Base-by-base conservation (phyloP, 495 filamentous ascomycete genomes). In the Aspergillus conjunctus region DNA sequence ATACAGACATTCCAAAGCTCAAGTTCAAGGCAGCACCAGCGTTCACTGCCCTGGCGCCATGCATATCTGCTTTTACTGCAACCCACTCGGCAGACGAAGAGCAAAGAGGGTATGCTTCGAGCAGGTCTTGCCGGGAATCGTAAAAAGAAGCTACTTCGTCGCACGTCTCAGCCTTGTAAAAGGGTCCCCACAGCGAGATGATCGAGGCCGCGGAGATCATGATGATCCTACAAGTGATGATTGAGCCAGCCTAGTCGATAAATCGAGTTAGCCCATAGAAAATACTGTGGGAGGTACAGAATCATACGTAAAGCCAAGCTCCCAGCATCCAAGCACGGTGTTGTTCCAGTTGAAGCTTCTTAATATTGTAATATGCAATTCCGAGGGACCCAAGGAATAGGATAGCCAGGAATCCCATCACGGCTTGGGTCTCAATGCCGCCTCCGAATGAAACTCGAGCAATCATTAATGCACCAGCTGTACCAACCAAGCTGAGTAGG, bases 311-410 rank as follows among this genome's bases (percentile, higher is more conserved):
- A 34, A 53, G 20, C 30, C 32, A 53, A 1, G 51, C 26, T 21
- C 51, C 6, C 15, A 53, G n/a, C 51, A 53, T 53, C 51, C 51
- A 53, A 20, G 51, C 51, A 10, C 51, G 51, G 30, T 53, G 51
- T 20, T 53, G 51, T 37, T 53, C 51, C 4, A 53, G 26, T 39
- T 53, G 51, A 9, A 53, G 51, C 37, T 31, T 31, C 22, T 53
- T 53, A 2, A 53, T 30, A 34, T 53, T 53, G 22, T 53, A 53
- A 20, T 53, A 53, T 2, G 51, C 51, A 5, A 53, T 53, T 17
- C 30, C 51, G 30, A 53, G 8, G 5, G 51, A 31, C 14, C 11
- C 15, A 34, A 34, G 32, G 20, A 34, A 17, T 7, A 53, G 12
- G n/a, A 53, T 53, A 4, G 37, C 51, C 15, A 53, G 51, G 32